These are phyloP conservation scores for Alternaria sp. DNA, from an alignment of 2,329 filamentous ascomycete genomes.

Conservation along the genomic window DNA sequence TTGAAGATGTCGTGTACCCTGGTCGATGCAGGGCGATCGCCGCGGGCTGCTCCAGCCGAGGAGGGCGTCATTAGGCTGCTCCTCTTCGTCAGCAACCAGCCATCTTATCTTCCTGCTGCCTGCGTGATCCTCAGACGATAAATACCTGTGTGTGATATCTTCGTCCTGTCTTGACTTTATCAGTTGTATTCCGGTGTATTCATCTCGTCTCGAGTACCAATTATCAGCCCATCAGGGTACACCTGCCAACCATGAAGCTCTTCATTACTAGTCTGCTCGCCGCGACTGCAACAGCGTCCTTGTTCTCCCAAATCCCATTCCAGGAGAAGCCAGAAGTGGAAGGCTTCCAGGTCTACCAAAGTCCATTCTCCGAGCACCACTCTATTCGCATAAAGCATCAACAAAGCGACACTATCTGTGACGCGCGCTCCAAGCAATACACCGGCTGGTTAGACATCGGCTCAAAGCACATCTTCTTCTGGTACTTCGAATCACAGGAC, in stretches of 20 bases:
- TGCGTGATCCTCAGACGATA: not conserved
- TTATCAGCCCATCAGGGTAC: conserved; percentile 1
- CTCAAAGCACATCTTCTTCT: conserved; percentile 55
- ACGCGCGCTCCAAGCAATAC: conserved; percentile 45
- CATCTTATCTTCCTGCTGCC: not conserved
- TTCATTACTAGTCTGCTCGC: conserved; percentile 13
- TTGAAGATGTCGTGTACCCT: not conserved
- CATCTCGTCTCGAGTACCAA: not conserved
- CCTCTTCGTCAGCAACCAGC: not conserved
- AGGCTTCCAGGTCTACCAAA: conserved; percentile 41
- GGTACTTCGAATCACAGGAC: conserved; percentile 53
- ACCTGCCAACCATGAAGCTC: conserved; percentile 24
- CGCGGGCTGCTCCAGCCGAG: conserved; percentile 10
- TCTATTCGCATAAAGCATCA: conserved; percentile 45
- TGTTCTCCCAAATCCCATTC: conserved; percentile 38
- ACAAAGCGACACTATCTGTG: conserved; percentile 41
- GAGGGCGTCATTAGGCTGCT: not conserved
- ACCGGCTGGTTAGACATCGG: conserved; percentile 49
- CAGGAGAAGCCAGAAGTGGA: conserved; percentile 36
- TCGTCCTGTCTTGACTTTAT: not conserved
- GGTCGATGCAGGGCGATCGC: not conserved
- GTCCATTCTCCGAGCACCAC: conserved; percentile 40
- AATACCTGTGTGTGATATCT: not conserved
- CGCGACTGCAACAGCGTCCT: conserved; percentile 8
- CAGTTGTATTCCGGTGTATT: not conserved